Evolutionary conservation across 371 early-diverging fungal genomes (phyloP).

Genomic region (Funneliformis caledonium): DNA sequence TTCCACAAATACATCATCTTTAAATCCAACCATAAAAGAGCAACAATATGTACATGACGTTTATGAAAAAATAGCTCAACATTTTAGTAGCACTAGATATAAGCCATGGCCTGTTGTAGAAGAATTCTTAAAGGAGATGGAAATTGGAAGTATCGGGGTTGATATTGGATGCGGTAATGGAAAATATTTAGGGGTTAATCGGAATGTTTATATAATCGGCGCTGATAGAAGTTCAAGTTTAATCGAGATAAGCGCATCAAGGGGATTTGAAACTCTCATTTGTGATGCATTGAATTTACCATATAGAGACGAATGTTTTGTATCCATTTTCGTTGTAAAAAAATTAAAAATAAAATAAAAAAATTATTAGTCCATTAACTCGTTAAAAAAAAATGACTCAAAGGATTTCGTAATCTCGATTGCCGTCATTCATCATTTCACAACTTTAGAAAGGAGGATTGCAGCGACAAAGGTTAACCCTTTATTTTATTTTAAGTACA

Average conservation of each 20-base stretch:
- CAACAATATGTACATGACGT: constrained; percentile 86
- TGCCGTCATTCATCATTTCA: constrained; percentile 96
- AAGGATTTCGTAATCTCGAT: constrained; percentile 94
- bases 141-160: constrained; percentile 78
- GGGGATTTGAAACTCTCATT: constrained; percentile 86
- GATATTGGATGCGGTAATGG: constrained; percentile 99
- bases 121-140: constrained; percentile 67
- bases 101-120: constrained; percentile 97
- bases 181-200: constrained; percentile 91
- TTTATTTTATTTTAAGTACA: constrained; percentile 32
- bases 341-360: neutral
- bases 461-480: constrained; percentile 65
- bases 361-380: neutral
- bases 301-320: constrained; percentile 73
- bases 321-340: constrained; percentile 44
- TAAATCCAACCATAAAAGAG: constrained; percentile 64
- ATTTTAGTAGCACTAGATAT: constrained; percentile 95
- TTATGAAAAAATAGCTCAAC: constrained; percentile 90
- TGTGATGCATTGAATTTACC: constrained; percentile 84
- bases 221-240: constrained; percentile 86
- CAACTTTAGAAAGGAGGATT: constrained; percentile 76
- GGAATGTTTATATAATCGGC: constrained; percentile 75
- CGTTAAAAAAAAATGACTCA: neutral
- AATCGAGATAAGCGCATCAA: constrained; percentile 73
- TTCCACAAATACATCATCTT: neutral